Percentiles rank a stretch among this genome's conserved stretches.
phyloP scores from a whole-genome alignment of 768 basidiomycete genomes.

The Agaricus blazei region DNA sequence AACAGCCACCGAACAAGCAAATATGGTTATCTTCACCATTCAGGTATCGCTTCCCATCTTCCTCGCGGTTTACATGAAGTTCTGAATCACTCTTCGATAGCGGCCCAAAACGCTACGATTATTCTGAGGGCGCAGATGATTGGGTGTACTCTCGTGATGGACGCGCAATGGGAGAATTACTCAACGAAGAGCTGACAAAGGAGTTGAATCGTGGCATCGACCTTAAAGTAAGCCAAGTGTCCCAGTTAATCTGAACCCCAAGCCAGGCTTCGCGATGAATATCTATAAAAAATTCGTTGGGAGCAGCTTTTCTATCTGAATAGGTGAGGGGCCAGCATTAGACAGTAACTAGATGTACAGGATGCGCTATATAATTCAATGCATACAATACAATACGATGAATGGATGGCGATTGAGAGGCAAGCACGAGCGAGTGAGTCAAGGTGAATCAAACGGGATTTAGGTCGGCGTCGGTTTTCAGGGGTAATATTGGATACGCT shows the following conservation, averaged over 20 bases:
- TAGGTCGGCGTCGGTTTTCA: not conserved
- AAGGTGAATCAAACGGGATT: not conserved
- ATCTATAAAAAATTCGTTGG: too few relatives aligned
- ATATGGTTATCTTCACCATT: conserved; percentile 92
- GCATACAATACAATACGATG: not conserved
- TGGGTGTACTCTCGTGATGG: conserved; percentile 82
- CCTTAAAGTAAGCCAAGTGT: conserved; percentile 21
- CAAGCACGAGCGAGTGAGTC: not conserved
- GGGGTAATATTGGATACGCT: not conserved
- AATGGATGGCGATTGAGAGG: not conserved
- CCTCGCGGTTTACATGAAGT: not conserved
- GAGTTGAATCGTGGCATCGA: conserved; percentile 26
- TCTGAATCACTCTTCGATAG: conserved; percentile 31
- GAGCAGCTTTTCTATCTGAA: not conserved
- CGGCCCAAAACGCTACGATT: conserved; percentile 92
- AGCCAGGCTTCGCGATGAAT: not conserved
- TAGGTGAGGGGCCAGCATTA: not conserved
- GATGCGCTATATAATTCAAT: conserved; percentile 2
- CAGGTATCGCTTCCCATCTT: conserved; percentile 46
- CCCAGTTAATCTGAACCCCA: conserved; percentile 8
- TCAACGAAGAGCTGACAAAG: conserved; percentile 61
- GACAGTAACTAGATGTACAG: conserved; percentile 9
- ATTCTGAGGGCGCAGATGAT: conserved; percentile 41
- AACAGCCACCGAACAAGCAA: conserved; percentile 96
- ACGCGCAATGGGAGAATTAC: conserved; percentile 49